phyloP scores from a whole-genome alignment of 2,329 filamentous ascomycete species.

The Fusarium torreyae region DNA sequence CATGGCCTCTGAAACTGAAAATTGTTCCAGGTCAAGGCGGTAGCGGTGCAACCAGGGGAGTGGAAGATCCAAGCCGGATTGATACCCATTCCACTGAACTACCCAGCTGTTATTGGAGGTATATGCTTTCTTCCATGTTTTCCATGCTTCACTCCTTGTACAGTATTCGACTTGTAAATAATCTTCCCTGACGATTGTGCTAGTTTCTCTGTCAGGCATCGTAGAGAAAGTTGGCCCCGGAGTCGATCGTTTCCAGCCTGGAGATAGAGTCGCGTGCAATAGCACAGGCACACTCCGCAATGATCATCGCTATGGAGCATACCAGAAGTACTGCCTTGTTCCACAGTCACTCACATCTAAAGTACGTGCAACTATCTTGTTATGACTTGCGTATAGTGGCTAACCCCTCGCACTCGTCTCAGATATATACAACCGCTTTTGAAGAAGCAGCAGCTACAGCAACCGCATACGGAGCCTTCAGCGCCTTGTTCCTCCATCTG shows the following conservation, averaged over 20 bases:
- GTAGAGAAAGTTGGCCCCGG: neutral
- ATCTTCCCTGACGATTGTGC: no score
- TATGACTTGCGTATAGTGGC: no score
- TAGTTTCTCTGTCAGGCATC: neutral
- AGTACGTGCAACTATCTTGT: neutral
- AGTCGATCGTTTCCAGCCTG: neutral
- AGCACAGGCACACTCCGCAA: neutral
- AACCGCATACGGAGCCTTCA: neutral
- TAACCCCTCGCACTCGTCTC: neutral
- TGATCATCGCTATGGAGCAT: neutral
- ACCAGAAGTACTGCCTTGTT: neutral
- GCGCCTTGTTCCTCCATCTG: neutral
- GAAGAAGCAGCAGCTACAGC: no score
- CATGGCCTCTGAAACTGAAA: no score
- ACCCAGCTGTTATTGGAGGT: neutral
- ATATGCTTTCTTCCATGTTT: neutral
- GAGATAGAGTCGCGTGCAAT: neutral
- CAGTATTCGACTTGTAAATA: no score
- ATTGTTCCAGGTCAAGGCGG: neutral
- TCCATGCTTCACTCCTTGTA: neutral
- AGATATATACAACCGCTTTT: no score
- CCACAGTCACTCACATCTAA: neutral
- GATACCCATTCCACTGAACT: neutral
- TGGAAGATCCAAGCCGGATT: neutral
- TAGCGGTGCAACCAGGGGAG: neutral